Percentiles rank a stretch among this genome's conserved stretches.
These are phyloP conservation scores for Cladorrhinum sp. DNA, from an alignment of 2,329 filamentous ascomycete genomes.

Conservation along the genomic window DNA sequence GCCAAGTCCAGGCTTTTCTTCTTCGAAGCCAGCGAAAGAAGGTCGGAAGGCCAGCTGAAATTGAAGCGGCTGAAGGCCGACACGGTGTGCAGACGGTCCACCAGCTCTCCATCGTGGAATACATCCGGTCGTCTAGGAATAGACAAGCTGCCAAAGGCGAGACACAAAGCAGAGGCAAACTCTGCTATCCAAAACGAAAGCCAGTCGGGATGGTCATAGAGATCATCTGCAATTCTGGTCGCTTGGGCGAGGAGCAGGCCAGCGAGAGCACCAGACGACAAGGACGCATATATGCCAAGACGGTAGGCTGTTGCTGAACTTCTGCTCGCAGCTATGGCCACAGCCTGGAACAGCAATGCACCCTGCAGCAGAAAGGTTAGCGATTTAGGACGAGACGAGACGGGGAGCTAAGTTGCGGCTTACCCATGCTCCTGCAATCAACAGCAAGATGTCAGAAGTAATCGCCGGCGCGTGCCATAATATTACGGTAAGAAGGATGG, in stretches of 20 bases:
- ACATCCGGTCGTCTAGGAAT: conserved; percentile 68
- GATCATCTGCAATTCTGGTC: conserved; percentile 35
- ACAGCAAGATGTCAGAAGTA: conserved; percentile 58
- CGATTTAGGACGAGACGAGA: background rate
- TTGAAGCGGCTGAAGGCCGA: conserved; percentile 61
- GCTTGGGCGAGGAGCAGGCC: conserved; percentile 46
- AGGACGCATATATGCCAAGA: conserved; percentile 50
- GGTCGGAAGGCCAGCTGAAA: conserved; percentile 59
- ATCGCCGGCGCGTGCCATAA: conserved; percentile 41
- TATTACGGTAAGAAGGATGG: conserved; percentile 55
- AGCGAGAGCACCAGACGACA: conserved; percentile 46
- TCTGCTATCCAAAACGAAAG: conserved; percentile 49
- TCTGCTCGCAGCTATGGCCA: conserved; percentile 47
- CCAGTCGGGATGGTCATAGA: conserved; percentile 33
- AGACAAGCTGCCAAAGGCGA: conserved; percentile 50
- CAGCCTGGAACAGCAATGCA: conserved; percentile 50
- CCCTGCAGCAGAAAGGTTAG: conserved; percentile 36
- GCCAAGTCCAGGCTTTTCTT: conserved; percentile 59
- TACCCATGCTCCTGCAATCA: conserved; percentile 60
- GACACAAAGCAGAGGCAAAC: conserved; percentile 40
- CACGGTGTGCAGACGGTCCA: conserved; percentile 62
- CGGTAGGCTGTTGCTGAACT: conserved; percentile 50
- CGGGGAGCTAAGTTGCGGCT: conserved; percentile 34
- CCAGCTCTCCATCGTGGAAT: conserved; percentile 53
- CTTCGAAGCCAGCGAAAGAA: conserved; percentile 53